A percentile compares a stretch with the other conserved stretches of the same genome.
phyloP scores from a whole-genome alignment of 2,329 filamentous ascomycete species.

The Ophiocordyceps sinensis region DNA sequence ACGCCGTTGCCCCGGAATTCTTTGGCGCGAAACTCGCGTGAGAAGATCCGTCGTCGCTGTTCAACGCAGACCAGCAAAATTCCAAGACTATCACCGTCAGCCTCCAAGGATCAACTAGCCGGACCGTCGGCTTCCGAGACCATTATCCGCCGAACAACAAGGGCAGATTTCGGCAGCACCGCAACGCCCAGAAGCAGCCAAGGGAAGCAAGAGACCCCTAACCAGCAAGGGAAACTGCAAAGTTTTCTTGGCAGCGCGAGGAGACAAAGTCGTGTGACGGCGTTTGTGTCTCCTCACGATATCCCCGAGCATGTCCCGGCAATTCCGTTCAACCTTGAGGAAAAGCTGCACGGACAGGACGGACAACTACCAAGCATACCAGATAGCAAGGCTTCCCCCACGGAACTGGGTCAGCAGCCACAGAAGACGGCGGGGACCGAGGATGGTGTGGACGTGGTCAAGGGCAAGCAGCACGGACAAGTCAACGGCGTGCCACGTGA shows the following conservation, averaged over 20 bases:
- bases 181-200: background rate
- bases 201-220: background rate
- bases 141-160: background rate
- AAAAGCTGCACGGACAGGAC: constrained; percentile 20
- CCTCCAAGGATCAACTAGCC: background rate
- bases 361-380: constrained; percentile 18
- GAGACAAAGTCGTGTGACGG: background rate
- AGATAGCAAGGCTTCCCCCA: constrained; percentile 21
- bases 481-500: too few species aligned
- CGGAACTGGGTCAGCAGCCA: constrained; percentile 31
- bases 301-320: constrained; percentile 15
- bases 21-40: background rate
- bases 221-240: constrained; percentile 1
- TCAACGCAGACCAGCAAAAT: background rate
- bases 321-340: constrained; percentile 19
- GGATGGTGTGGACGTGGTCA: too few species aligned
- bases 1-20: constrained; percentile 1
- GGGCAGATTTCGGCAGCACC: background rate
- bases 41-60: constrained; percentile 1
- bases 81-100: background rate
- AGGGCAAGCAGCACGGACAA: too few species aligned
- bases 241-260: constrained; percentile 2
- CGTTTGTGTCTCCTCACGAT: constrained; percentile 5
- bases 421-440: constrained; percentile 36
- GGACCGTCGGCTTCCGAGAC: background rate